Conservation (phyloP, 805 yeast genomes). For the Dipodascus geniculatus region DNA sequence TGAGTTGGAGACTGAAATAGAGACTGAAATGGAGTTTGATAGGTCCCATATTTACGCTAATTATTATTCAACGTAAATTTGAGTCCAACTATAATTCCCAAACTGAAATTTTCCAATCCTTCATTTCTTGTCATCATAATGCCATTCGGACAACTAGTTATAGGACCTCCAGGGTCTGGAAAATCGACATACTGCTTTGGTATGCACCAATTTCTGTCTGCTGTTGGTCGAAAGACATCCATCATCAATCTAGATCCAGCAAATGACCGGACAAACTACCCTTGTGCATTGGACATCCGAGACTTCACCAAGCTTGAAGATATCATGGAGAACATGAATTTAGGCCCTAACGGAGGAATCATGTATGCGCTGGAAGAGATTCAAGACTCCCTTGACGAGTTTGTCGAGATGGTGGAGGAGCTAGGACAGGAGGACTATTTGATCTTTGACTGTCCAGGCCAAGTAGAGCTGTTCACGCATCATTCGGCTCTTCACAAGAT, state of each 20-base stretch:
- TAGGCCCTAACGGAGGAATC: constrained; percentile 88
- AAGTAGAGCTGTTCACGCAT: constrained; percentile 88
- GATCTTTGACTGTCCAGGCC: constrained; percentile 90
- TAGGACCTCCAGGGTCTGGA: constrained; percentile 98
- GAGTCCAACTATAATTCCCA: too few relatives aligned
- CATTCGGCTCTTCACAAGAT: constrained; percentile 63
- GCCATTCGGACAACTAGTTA: constrained; percentile 72
- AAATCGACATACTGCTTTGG: constrained; percentile 93
- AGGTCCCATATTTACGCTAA: too few relatives aligned
- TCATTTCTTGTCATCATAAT: constrained; percentile 9
- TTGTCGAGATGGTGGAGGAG: constrained; percentile 43
- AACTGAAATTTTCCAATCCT: too few relatives aligned
- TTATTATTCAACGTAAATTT: too few relatives aligned
- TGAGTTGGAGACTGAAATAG: too few relatives aligned
- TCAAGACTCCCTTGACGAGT: constrained; percentile 45
- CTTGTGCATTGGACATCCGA: constrained; percentile 66
- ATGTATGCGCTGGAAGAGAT: constrained; percentile 71
- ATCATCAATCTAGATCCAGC: constrained; percentile 90
- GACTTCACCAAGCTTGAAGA: constrained; percentile 68
- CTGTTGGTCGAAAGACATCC: constrained; percentile 84
- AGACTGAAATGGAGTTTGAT: too few relatives aligned
- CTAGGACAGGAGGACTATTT: constrained; percentile 52
- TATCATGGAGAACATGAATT: constrained; percentile 54
- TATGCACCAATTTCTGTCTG: constrained; percentile 78
- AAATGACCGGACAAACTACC: constrained; percentile 59